phyloP scores from a whole-genome alignment of 208 protist genomes.

The Acanthamoeba polyphaga region DNA sequence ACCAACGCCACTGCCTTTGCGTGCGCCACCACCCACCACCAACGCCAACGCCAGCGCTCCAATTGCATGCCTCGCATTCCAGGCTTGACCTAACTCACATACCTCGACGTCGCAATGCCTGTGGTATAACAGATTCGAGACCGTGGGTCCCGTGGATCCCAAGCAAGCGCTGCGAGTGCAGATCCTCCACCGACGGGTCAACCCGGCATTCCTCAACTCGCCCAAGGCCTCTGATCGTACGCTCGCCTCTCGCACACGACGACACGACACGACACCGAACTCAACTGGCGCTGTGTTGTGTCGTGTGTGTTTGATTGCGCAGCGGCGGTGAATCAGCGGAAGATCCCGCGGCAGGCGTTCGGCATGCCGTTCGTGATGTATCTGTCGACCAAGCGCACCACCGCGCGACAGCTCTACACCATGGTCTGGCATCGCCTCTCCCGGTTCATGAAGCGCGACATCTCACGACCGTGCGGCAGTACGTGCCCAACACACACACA shows the following conservation, averaged over 20 bases:
- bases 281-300: too few relatives aligned
- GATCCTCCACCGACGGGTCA: conserved; percentile 14
- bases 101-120: neutral
- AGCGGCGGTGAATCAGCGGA: neutral
- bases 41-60: neutral
- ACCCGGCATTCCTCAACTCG: conserved; percentile 27
- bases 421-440: conserved; percentile 35
- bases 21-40: neutral
- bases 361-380: conserved; percentile 42
- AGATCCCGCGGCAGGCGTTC: neutral
- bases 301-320: neutral
- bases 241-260: too few relatives aligned
- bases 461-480: neutral
- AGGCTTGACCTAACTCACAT: neutral
- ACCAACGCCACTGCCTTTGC: conserved; percentile 7
- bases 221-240: neutral
- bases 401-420: neutral
- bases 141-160: neutral
- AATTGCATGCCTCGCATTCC: neutral
- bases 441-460: conserved; percentile 50
- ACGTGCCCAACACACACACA: neutral
- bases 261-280: too few relatives aligned
- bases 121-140: neutral
- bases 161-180: conserved; percentile 47
- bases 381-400: neutral